Evolutionary conservation across 345 rosid genomes (phyloP), one percentile per base, ranked within the genome.

Genomic region (Dipteronia sinensis): DNA sequence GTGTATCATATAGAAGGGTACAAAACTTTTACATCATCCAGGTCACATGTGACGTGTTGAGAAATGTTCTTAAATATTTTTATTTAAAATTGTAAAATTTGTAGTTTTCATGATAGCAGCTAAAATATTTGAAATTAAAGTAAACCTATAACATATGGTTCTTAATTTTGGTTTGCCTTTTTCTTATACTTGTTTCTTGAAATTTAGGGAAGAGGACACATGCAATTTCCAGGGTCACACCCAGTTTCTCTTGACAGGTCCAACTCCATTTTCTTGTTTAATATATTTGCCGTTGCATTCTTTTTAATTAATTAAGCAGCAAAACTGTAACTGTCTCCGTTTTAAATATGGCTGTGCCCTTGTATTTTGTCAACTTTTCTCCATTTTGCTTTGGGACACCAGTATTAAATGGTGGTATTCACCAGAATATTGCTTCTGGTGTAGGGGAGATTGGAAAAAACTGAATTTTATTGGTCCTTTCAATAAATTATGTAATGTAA

Each of bases 231-330:
- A 2, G 97, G 97, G 59, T 93, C 97, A 22, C 97, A 93, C 71
- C 97, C 97, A 40, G 97, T 93, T 73, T 93, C 97, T 71, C 88
- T 93, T 76, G 87, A 86, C 90, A 91, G 97, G 97, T 93, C 13
- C 7, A 10, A n/a, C 51, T 76, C 61, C 61, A 56, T 66, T 76
- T 75, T 71, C 61, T 19, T 59, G 64, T 71, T 19, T 0, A 55
- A 23, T 3, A 46, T 10, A 66, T 22, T 31, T 53, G 19, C 5
- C 27, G 25, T 62, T 25, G 65, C 73, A 44, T 72, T 65, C 53
- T 9, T 76, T 71, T 40, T 75, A 42, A n/a, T 67, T 75, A n/a
- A 6, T n/a, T 66, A 65, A 65, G 58, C 2, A 20, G n/a, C 72
- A 20, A 44, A 46, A 69, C n/a, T 59, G 64, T 20, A 59, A 9